Conservation (phyloP, 2,329 filamentous ascomycete species). For the Furcasterigmium sp. region DNA sequence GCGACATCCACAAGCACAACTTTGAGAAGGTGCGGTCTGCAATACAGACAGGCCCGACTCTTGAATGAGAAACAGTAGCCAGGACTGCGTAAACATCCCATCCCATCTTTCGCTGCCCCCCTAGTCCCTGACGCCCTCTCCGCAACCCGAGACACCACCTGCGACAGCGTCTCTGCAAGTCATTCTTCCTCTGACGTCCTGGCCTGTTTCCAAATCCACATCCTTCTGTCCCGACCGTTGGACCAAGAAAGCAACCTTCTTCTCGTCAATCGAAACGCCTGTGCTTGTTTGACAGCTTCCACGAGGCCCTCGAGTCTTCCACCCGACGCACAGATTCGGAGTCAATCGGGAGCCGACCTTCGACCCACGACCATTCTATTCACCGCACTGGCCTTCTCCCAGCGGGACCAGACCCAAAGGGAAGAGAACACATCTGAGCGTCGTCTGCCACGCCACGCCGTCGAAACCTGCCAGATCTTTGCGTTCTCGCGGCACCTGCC, state of each 20-base stretch:
- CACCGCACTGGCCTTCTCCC: background rate
- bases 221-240: background rate
- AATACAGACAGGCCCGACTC: background rate
- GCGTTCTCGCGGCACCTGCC: background rate
- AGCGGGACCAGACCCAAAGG: conserved; percentile 1
- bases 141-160: conserved; percentile 4
- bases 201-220: background rate
- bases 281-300: no score
- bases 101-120: background rate
- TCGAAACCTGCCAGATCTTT: background rate
- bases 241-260: background rate
- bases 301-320: no score
- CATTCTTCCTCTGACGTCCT: conserved; percentile 2
- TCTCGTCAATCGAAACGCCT: background rate
- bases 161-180: conserved; percentile 4
- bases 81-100: background rate
- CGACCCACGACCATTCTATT: background rate
- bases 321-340: no score
- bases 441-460: background rate
- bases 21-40: background rate
- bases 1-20: no score
- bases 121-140: conserved; percentile 3
- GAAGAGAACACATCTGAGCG: conserved; percentile 6
- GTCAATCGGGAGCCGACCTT: background rate
- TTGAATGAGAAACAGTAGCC: no score